Conservation (phyloP, 78 protist species). For the Dictyostelium capitatum region DNA sequence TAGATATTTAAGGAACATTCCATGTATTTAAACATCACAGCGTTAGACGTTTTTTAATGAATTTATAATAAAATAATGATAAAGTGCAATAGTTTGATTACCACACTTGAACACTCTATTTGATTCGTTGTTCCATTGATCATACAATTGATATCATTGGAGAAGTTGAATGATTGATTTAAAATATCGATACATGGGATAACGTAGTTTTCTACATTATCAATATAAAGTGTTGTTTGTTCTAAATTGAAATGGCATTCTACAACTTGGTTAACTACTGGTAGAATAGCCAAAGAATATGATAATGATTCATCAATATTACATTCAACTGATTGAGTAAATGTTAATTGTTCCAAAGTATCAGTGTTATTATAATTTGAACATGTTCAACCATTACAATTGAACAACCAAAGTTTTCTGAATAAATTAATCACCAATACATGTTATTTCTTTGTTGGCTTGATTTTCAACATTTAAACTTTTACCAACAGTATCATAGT, state of each 20-base stretch:
- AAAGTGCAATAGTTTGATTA: background rate
- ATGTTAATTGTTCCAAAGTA: background rate
- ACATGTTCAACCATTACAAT: background rate
- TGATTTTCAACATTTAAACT: background rate
- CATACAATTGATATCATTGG: background rate
- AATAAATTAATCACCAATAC: background rate
- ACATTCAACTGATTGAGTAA: background rate
- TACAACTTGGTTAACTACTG: background rate
- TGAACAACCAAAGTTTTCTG: background rate
- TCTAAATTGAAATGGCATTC: background rate
- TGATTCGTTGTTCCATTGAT: background rate
- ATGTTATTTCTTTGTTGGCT: background rate
- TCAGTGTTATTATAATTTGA: background rate
- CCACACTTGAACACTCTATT: background rate
- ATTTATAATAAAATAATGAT: background rate
- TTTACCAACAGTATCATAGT: background rate
- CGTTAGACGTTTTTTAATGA: too few relatives aligned
- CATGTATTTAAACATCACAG: background rate
- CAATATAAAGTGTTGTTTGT: background rate
- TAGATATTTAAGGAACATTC: background rate
- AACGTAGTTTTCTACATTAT: background rate
- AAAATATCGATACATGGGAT: background rate
- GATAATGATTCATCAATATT: background rate
- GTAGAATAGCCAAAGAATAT: background rate
- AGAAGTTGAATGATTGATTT: background rate